Conservation (phyloP, 2,329 filamentous ascomycete species). For the Botryotinia globosa region DNA sequence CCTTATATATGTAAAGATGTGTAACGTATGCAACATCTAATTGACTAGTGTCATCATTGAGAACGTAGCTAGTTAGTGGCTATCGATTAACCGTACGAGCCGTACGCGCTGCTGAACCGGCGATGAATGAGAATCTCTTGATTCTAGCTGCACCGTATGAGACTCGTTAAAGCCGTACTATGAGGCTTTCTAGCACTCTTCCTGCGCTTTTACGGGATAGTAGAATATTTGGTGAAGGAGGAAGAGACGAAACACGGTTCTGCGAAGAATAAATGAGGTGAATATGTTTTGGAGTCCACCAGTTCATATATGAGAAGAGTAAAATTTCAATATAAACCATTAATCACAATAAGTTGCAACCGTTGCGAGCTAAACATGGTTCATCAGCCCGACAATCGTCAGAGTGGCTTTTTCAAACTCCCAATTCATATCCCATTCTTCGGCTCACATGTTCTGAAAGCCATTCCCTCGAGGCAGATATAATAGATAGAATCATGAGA, state of each 20-base stretch:
- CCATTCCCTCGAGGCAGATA: background rate
- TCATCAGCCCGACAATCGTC: background rate
- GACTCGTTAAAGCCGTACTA: background rate
- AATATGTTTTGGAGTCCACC: background rate
- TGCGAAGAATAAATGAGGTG: background rate
- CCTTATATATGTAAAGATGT: background rate
- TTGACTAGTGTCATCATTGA: background rate
- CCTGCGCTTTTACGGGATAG: accelerated
- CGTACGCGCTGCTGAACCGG: background rate
- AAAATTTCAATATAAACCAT: background rate
- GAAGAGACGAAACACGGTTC: background rate
- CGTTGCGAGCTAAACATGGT: no score
- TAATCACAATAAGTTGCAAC: background rate
- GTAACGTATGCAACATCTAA: background rate
- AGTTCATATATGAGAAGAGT: background rate
- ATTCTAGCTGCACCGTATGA: background rate
- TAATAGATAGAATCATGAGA: background rate
- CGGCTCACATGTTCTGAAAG: background rate
- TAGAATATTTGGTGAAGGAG: background rate
- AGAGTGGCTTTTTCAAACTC: background rate
- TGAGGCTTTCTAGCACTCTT: background rate
- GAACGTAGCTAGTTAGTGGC: background rate
- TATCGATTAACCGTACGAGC: background rate
- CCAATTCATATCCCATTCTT: background rate
- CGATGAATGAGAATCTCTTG: background rate